These are phyloP conservation scores for Heracleum sosnowskyi DNA, from an alignment of 129 eudicot species.

Conservation along the genomic window DNA sequence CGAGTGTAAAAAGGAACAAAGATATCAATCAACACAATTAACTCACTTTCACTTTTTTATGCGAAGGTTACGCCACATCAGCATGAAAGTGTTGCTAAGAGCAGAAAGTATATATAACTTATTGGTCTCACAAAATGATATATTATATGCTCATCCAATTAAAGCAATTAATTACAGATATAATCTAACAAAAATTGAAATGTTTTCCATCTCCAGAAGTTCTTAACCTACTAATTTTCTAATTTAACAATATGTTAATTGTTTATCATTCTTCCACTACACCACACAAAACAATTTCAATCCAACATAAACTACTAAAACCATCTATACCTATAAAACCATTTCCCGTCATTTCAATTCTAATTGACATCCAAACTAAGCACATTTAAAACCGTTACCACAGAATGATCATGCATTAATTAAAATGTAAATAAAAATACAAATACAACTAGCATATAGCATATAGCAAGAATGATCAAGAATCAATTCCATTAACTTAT, in stretches of 20 bases:
- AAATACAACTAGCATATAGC: too few species aligned
- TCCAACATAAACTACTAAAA: not conserved
- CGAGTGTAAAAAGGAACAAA: not conserved
- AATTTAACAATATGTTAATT: not conserved
- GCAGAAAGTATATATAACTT: not conserved
- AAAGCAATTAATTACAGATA: not conserved
- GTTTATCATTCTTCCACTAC: not conserved
- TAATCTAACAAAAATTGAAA: not conserved
- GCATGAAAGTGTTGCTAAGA: not conserved
- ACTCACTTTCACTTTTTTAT: not conserved
- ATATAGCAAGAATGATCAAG: too few species aligned
- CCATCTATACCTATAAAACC: not conserved
- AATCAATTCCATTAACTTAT: not conserved
- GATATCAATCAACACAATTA: not conserved
- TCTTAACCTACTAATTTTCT: not conserved
- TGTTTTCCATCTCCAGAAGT: not conserved
- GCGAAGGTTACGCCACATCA: not conserved
- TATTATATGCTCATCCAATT: not conserved
- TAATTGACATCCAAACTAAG: not conserved
- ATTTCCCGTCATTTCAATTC: too few species aligned
- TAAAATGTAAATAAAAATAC: too few species aligned
- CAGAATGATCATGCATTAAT: too few species aligned
- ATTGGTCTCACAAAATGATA: not conserved
- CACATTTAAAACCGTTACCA: not conserved
- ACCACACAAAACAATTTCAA: too few species aligned